Percentiles rank a stretch among this genome's conserved stretches.
These are phyloP conservation scores for Sarocladium oryzae DNA, from an alignment of 2,329 filamentous ascomycete species.

Conservation along the genomic window DNA sequence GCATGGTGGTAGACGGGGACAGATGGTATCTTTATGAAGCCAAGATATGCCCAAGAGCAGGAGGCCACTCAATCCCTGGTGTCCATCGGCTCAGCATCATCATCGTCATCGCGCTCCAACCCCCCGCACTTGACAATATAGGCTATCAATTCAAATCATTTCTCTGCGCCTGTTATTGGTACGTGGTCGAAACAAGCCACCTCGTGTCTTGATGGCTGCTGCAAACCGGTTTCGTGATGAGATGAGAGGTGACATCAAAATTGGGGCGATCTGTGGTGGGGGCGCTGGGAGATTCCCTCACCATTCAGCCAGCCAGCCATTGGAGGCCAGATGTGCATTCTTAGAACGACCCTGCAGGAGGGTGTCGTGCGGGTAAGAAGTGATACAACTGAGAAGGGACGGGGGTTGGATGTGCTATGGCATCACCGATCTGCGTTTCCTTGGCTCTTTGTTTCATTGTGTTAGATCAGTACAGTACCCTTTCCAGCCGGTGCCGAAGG, in stretches of 20 bases:
- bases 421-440: background rate
- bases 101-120: background rate
- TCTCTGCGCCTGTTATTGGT: background rate
- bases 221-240: conserved; percentile 6
- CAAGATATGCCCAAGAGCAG: background rate
- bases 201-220: background rate
- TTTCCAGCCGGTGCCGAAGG: no score
- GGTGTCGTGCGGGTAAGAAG: background rate
- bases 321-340: background rate
- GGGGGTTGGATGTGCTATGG: background rate
- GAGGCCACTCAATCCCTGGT: conserved; percentile 1
- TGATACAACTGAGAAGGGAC: background rate
- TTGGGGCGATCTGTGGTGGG: conserved; percentile 3
- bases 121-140: no score
- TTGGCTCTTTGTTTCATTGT: background rate
- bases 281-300: no score
- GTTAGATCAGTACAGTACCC: background rate
- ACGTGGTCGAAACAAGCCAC: background rate
- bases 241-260: background rate
- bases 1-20: background rate
- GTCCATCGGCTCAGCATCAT: background rate
- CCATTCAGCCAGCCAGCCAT: no score
- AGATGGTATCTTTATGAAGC: background rate
- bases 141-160: no score
- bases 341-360: background rate